A percentile compares a stretch with the other conserved stretches of the same genome.
Evolutionary conservation across 257 asterid species (phyloP).

Genomic region (Henckelia pumila): DNA sequence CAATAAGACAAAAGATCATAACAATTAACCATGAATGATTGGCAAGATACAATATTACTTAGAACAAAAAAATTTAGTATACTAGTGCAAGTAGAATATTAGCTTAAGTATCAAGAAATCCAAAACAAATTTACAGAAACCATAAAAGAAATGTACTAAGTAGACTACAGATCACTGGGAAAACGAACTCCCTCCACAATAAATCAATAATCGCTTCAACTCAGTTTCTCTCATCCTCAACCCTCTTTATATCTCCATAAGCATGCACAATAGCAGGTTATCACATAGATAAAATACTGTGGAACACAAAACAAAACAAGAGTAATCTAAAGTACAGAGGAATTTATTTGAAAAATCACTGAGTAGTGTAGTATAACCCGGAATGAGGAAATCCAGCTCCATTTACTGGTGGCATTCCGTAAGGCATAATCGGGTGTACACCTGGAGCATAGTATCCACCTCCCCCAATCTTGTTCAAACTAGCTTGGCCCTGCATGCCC

Average conservation of each 20-base stretch:
- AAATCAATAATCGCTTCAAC: slow-evolving; percentile 27
- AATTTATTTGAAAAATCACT: slow-evolving; percentile 14
- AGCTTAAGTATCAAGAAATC: too few species aligned
- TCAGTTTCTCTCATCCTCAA: slow-evolving; percentile 35
- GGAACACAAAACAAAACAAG: slow-evolving; percentile 24
- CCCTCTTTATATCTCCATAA: slow-evolving; percentile 29
- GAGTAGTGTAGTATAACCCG: too few species aligned
- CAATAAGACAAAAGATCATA: too few species aligned
- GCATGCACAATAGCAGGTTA: slow-evolving; percentile 39
- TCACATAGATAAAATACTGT: slow-evolving; percentile 36
- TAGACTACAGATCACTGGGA: slow-evolving; percentile 33
- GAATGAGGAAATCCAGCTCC: slow-evolving; percentile 32
- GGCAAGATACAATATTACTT: too few species aligned
- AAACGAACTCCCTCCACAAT: slow-evolving; percentile 31
- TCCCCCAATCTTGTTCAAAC: slow-evolving; percentile 16
- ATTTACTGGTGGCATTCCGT: too few species aligned
- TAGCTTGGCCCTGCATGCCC: too few species aligned
- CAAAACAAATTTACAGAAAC: slow-evolving; percentile 32
- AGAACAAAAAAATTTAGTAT: too few species aligned
- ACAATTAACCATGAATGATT: too few species aligned
- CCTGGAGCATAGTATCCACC: slow-evolving; percentile 67
- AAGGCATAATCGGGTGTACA: slow-evolving; percentile 21
- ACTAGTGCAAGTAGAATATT: too few species aligned
- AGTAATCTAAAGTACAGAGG: slow-evolving; percentile 31
- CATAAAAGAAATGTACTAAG: slow-evolving; percentile 29